phyloP scores from a whole-genome alignment of 495 filamentous ascomycete species.

The Astrothelium macrocarpum region DNA sequence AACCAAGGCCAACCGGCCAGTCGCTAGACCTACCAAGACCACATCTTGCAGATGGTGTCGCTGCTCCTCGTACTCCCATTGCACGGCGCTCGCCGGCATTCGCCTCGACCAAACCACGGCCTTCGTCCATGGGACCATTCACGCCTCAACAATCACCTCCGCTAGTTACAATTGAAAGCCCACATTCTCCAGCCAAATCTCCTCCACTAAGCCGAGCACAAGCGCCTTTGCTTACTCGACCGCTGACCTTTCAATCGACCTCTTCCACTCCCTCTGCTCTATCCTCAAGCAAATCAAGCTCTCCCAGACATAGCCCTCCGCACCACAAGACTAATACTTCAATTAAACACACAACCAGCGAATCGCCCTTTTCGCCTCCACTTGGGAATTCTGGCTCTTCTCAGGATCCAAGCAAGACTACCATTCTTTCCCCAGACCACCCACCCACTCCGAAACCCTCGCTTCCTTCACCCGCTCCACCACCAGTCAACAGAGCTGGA shows the following conservation, averaged over 20 bases:
- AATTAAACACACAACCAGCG: background rate
- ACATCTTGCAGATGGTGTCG: conserved; percentile 34
- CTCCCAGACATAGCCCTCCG: background rate
- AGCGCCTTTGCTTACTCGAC: background rate
- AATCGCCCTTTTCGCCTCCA: background rate
- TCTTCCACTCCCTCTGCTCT: background rate
- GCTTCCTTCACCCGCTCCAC: conserved; percentile 41
- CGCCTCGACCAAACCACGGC: conserved; percentile 21
- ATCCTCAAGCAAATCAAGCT: background rate
- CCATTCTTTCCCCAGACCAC: background rate
- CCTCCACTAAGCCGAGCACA: conserved; percentile 11
- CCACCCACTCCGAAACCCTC: conserved; percentile 8
- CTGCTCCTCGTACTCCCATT: conserved; percentile 9
- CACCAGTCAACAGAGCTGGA: conserved; percentile 67
- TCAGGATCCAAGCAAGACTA: background rate
- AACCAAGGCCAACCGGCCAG: background rate
- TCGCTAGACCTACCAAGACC: conserved; percentile 3
- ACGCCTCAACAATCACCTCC: conserved; percentile 56
- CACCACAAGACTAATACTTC: background rate
- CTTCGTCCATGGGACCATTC: conserved; percentile 42
- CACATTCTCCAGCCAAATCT: conserved; percentile 53
- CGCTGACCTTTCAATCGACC: background rate
- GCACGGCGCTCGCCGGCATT: conserved; percentile 13
- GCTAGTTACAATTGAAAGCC: conserved; percentile 62
- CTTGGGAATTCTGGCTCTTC: background rate